A percentile compares a stretch with the other conserved stretches of the same genome.
phyloP scores from a whole-genome alignment of 2,329 filamentous ascomycete genomes.

The Grosmannia serpens region DNA sequence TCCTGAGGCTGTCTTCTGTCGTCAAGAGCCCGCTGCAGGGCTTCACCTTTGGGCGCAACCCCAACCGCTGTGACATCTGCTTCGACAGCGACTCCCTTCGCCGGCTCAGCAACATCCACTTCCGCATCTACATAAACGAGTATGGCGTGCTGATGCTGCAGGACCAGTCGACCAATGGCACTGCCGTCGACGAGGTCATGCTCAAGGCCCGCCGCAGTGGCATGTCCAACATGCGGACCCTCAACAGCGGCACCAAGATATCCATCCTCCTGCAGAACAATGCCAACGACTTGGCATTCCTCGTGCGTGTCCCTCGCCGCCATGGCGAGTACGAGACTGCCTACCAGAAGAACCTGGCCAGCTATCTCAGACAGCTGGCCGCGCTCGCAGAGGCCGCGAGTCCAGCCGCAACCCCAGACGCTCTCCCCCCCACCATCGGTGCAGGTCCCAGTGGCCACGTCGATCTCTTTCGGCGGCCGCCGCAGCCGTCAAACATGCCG shows the following conservation, averaged over 20 bases:
- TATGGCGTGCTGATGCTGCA: slow-evolving; percentile 82
- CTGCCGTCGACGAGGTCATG: slow-evolving; percentile 64
- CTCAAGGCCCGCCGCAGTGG: slow-evolving; percentile 32
- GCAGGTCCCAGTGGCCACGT: slow-evolving; percentile 35
- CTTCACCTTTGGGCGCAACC: slow-evolving; percentile 79
- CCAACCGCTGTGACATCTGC: slow-evolving; percentile 57
- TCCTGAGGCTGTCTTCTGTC: slow-evolving; percentile 64
- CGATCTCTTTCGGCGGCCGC: slow-evolving; percentile 17
- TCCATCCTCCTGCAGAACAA: slow-evolving; percentile 48
- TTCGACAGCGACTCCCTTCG: slow-evolving; percentile 55
- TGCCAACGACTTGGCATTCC: slow-evolving; percentile 57
- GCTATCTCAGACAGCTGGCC: slow-evolving; percentile 43
- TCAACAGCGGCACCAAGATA: slow-evolving; percentile 63
- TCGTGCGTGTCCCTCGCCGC: slow-evolving; percentile 72
- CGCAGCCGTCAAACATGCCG: slow-evolving; percentile 6
- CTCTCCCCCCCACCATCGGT: slow-evolving; percentile 28
- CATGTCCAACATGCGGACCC: slow-evolving; percentile 38
- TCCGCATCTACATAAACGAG: slow-evolving; percentile 84
- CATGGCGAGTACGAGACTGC: slow-evolving; percentile 53
- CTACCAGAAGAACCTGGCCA: slow-evolving; percentile 58
- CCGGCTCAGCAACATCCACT: slow-evolving; percentile 88
- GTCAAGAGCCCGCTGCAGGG: slow-evolving; percentile 59
- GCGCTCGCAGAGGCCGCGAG: slow-evolving; percentile 18
- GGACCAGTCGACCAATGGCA: slow-evolving; percentile 93
- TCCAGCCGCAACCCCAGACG: neutral